Percentiles rank a stretch among this genome's conserved stretches.
Conservation (phyloP, 1,284 basidiomycete species). For the Mycosarcoma mackinlayi region DNA sequence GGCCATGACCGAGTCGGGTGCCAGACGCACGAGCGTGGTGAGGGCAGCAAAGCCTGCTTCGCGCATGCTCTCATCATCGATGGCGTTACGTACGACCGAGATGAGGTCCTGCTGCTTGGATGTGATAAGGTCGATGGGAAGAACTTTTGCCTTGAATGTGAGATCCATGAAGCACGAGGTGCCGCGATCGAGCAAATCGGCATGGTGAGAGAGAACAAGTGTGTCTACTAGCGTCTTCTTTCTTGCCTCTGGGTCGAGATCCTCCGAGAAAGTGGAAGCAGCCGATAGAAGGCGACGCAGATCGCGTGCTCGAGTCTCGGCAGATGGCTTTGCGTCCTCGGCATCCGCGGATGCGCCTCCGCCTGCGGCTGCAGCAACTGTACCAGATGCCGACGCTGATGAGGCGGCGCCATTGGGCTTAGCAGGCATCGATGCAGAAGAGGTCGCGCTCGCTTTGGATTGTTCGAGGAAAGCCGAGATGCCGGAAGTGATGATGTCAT, state of each 20-base stretch:
- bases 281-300: conserved; percentile 49
- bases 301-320: conserved; percentile 43
- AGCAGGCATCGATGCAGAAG: conserved; percentile 14
- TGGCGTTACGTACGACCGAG: conserved; percentile 34
- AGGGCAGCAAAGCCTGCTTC: conserved; percentile 57
- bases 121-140: conserved; percentile 58
- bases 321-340: conserved; percentile 42
- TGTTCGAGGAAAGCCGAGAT: conserved; percentile 42
- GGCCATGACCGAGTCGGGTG: conserved; percentile 55
- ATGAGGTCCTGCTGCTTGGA: conserved; percentile 49
- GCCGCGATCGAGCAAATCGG: conserved; percentile 52
- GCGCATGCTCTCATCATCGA: conserved; percentile 36
- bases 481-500: conserved; percentile 40
- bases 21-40: conserved; percentile 57
- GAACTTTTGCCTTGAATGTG: conserved; percentile 55
- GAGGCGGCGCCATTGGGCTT: conserved; percentile 29
- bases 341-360: conserved; percentile 26
- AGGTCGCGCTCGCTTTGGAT: neutral
- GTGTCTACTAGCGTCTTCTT: conserved; percentile 56
- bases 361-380: conserved; percentile 14
- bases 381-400: conserved; percentile 8
- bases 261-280: conserved; percentile 43
- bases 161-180: conserved; percentile 60
- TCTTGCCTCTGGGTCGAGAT: conserved; percentile 21
- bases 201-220: conserved; percentile 61